Conservation (phyloP, 164 flowering plant genomes). For the Annona squamosa region DNA sequence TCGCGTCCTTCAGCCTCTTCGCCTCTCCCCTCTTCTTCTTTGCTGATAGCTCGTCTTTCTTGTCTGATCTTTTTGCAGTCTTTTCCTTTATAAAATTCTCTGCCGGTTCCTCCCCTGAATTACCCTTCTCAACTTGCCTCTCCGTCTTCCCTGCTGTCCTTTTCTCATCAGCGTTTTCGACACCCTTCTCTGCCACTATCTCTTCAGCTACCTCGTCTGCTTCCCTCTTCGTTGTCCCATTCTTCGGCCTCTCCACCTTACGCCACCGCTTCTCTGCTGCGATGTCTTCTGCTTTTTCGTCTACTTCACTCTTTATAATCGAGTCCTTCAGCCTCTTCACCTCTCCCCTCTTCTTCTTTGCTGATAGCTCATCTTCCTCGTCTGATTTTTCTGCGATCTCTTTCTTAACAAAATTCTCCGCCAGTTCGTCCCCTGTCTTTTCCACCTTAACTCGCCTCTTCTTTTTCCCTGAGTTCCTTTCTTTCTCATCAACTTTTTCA, state of each 20-base stretch:
- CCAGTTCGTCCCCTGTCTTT: neutral
- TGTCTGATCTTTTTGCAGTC: neutral
- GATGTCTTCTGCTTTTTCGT: neutral
- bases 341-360: neutral
- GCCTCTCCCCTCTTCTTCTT: neutral
- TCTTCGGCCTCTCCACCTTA: neutral
- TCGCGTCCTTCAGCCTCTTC: neutral
- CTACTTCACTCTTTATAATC: neutral
- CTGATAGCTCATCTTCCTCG: neutral
- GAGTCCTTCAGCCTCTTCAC: neutral
- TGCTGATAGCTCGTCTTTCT: neutral
- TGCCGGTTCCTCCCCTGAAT: neutral
- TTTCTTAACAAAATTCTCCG: neutral
- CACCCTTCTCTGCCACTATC: too few species aligned
- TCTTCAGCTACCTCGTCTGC: neutral
- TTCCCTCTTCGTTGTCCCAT: neutral
- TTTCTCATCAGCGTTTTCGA: neutral
- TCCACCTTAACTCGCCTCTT: neutral
- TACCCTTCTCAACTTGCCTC: neutral
- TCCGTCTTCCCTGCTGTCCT: neutral
- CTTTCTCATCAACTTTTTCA: neutral
- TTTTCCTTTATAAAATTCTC: neutral
- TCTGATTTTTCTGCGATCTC: neutral
- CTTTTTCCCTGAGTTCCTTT: neutral
- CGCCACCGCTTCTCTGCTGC: neutral